A percentile compares a stretch with the other conserved stretches of the same genome.
phyloP scores from a whole-genome alignment of 2,329 filamentous ascomycete genomes.

The Pseudogymnoascus sp. region DNA sequence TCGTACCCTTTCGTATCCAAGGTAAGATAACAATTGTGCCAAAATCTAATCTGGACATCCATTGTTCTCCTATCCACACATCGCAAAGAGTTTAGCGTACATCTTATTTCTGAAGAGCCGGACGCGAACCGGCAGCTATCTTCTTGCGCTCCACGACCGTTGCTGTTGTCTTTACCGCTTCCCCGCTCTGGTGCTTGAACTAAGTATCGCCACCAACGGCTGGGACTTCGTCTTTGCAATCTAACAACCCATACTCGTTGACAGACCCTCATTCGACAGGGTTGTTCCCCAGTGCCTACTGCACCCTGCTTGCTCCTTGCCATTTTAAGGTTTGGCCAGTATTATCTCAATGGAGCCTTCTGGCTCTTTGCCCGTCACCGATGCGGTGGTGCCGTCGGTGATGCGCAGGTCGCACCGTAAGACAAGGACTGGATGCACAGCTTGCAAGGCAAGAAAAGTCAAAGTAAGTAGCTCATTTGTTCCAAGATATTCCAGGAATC shows the following conservation, averaged over 20 bases:
- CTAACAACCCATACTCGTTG: background rate
- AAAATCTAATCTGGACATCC: background rate
- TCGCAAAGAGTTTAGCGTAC: slow-evolving; percentile 3
- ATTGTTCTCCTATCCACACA: background rate
- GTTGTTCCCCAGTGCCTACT: background rate
- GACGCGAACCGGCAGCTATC: background rate
- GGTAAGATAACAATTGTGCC: background rate
- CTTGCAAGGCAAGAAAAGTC: slow-evolving; percentile 35
- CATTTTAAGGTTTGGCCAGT: background rate
- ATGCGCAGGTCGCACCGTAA: slow-evolving; percentile 26
- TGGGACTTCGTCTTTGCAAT: background rate
- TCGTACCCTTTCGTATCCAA: background rate
- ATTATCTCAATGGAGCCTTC: background rate
- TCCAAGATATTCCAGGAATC: background rate
- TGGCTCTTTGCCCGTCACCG: background rate
- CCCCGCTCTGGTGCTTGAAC: background rate
- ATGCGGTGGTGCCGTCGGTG: background rate
- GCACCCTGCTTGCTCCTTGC: background rate
- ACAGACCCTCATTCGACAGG: background rate
- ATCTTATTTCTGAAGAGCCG: background rate
- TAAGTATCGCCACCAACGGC: background rate
- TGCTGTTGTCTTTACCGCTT: background rate
- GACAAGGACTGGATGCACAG: slow-evolving; percentile 33
- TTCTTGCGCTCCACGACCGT: background rate
- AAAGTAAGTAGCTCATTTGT: slow-evolving; percentile 26